phyloP scores from a whole-genome alignment of 2,329 filamentous ascomycete genomes.

The Clarireedia hainanense region DNA sequence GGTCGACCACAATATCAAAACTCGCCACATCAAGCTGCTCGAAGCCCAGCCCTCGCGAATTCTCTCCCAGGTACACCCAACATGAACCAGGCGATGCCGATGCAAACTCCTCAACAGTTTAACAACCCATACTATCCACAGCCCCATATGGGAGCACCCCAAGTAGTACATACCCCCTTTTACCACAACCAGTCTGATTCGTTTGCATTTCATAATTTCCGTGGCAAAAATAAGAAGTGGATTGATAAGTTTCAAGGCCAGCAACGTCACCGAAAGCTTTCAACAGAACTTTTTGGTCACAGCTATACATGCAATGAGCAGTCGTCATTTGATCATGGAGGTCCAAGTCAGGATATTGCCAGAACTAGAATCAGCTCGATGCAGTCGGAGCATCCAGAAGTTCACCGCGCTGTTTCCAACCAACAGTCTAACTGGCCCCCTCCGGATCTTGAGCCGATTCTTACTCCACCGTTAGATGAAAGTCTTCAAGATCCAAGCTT shows the following conservation, averaged over 20 bases:
- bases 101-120: constrained; percentile 45
- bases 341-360: constrained; percentile 13
- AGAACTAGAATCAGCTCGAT: constrained; percentile 16
- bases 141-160: constrained; percentile 31
- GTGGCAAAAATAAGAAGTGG: constrained; percentile 13
- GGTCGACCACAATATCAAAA: constrained; percentile 45
- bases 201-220: constrained; percentile 10
- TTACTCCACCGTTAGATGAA: constrained; percentile 1
- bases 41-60: constrained; percentile 58
- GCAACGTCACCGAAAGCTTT: constrained; percentile 17
- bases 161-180: constrained; percentile 44
- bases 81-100: constrained; percentile 60
- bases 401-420: constrained; percentile 15
- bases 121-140: constrained; percentile 31
- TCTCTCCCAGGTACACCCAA: constrained; percentile 63
- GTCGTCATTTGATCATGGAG: constrained; percentile 16
- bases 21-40: constrained; percentile 56
- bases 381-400: constrained; percentile 14
- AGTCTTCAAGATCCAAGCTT: constrained; percentile 9
- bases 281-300: constrained; percentile 24
- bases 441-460: constrained; percentile 5
- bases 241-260: constrained; percentile 25
- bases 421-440: constrained; percentile 8
- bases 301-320: constrained; percentile 16
- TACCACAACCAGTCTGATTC: constrained; percentile 14